Base-by-base conservation (phyloP, 805 yeast species). In the Ogataea trehalophila region DNA sequence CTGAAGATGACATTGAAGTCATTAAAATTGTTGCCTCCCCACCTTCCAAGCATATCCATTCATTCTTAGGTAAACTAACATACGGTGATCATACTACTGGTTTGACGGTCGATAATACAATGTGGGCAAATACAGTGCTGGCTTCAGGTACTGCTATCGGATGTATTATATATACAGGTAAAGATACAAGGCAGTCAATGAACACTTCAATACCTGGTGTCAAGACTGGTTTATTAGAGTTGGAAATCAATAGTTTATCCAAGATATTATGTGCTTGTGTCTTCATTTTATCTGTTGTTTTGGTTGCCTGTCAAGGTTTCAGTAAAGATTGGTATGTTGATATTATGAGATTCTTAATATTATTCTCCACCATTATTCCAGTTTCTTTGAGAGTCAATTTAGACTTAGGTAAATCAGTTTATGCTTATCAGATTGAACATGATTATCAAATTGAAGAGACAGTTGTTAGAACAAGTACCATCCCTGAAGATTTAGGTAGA, bases 81-180 rank as follows among this genome's bases (percentile, higher is more conserved):
- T 73, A 75, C 50, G 82, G 80, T 44, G 77, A 76, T 38, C 75
- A 79, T 26, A 73, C 82, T 1, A 70, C 76, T 20, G 87, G 94
- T 4, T 70, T 94, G 14, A 75, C 85, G 3, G 81, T 94, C 9
- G 99, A 94, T 65, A 91, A 92, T 60, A 89, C 99, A 0, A 67
- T 95, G 63, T 94, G 99, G 99, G 97, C 98, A 14, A 94, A 94
- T 63, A 94, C 99, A 0, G 97, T 95, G 1, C 72, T 95, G 15
- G 98, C 99, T 0, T 87, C 96, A 0, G 98, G 97, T 14, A 79
- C 88, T 3, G 94, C 95, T 7, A 72, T 91, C 42, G 99, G 96
- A 2, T 82, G 92, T 57, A 80, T 94, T 15, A 74, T 90, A 2
- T 94, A 90, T 65, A 92, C 98, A 0, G 99, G 99, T 18, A 67